A percentile compares a stretch with the other conserved stretches of the same genome.
Evolutionary conservation across 163 green algal species (phyloP).

Genomic region (Scenedesmus sp.): DNA sequence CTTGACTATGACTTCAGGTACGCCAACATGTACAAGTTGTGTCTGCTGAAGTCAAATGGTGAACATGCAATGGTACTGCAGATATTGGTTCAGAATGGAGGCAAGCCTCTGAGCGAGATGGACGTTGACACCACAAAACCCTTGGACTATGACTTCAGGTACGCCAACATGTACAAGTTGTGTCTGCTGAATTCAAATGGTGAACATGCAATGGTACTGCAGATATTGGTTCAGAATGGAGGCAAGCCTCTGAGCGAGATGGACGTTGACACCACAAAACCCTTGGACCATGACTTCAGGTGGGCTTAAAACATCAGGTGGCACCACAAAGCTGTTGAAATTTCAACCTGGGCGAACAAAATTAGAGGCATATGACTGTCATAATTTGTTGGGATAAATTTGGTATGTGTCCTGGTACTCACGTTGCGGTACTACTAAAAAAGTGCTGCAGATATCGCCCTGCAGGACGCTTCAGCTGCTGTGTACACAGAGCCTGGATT

Average conservation of each 20-base stretch:
- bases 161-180: too few species aligned
- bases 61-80: conserved; percentile 63
- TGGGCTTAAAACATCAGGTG: too few species aligned
- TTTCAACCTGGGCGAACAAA: too few species aligned
- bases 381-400: neutral
- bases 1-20: conserved; percentile 85
- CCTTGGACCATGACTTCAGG: neutral
- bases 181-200: too few species aligned
- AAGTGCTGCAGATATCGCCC: neutral
- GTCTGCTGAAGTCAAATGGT: too few species aligned
- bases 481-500: neutral
- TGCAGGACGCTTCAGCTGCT: neutral
- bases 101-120: conserved; percentile 50
- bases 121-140: conserved; percentile 46
- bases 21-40: conserved; percentile 30
- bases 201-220: too few species aligned
- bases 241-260: conserved; percentile 52
- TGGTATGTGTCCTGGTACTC: neutral
- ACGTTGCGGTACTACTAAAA: too few species aligned
- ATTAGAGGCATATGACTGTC: too few species aligned
- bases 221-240: conserved; percentile 83
- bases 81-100: conserved; percentile 81
- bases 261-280: conserved; percentile 8
- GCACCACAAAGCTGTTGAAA: too few species aligned
- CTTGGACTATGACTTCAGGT: too few species aligned